A percentile compares a stretch with the other conserved stretches of the same genome.
These are phyloP conservation scores for Saitozyma sp. DNA, from an alignment of 768 basidiomycete genomes.

Conservation along the genomic window DNA sequence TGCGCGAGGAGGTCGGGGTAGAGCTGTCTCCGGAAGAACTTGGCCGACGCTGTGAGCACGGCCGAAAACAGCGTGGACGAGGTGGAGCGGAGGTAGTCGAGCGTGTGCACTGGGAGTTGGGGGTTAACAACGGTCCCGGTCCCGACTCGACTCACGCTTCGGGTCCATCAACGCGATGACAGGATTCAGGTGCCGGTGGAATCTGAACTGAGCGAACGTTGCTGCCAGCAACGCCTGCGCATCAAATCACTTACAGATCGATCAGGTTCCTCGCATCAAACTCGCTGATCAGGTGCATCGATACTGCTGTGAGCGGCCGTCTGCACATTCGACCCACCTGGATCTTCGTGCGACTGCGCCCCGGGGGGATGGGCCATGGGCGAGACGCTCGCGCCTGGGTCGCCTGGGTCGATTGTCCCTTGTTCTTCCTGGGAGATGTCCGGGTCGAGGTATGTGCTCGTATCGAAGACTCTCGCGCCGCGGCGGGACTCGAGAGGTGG, in stretches of 20 bases:
- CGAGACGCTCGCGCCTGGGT: too few species aligned
- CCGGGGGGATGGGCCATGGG: too few species aligned
- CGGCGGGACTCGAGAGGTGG: too few species aligned
- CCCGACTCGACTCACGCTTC: constrained; percentile 1
- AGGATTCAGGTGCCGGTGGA: constrained; percentile 13
- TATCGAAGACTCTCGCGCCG: too few species aligned
- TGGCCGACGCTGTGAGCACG: constrained; percentile 15
- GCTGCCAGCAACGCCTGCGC: background rate
- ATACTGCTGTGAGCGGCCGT: too few species aligned
- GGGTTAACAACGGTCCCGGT: background rate
- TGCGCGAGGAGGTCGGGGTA: constrained; percentile 13
- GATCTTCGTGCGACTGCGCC: too few species aligned
- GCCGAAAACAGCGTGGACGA: constrained; percentile 19
- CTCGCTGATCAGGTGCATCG: too few species aligned
- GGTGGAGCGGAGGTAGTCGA: constrained; percentile 9
- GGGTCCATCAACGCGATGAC: constrained; percentile 13
- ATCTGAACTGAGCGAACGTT: background rate
- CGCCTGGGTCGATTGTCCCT: too few species aligned
- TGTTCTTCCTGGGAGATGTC: too few species aligned
- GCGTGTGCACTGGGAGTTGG: constrained; percentile 19
- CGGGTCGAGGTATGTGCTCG: too few species aligned
- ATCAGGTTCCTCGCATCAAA: too few species aligned
- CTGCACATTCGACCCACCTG: too few species aligned
- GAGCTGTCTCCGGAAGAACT: constrained; percentile 21
- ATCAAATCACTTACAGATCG: background rate